A percentile compares a stretch with the other conserved stretches of the same genome.
These are phyloP conservation scores for Calonectria henricotiae DNA, from an alignment of 2,329 filamentous ascomycete genomes.

Conservation along the genomic window DNA sequence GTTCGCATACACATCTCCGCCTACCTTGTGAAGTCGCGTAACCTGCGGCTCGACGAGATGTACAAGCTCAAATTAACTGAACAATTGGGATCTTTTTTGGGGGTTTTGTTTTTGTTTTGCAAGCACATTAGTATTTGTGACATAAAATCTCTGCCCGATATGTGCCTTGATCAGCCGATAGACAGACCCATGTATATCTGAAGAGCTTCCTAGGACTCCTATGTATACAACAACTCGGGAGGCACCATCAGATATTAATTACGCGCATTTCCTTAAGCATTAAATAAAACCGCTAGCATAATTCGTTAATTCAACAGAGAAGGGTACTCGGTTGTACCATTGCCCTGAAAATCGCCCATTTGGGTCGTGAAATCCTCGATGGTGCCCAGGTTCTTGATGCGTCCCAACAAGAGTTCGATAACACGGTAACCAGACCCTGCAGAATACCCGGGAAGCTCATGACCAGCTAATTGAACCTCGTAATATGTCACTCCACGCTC, in stretches of 20 bases:
- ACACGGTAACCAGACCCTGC: conserved; percentile 53
- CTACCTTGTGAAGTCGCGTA: background rate
- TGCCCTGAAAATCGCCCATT: conserved; percentile 44
- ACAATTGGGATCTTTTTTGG: background rate
- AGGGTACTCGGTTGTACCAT: conserved; percentile 25
- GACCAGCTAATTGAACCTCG: conserved; percentile 76
- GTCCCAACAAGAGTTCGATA: conserved; percentile 51
- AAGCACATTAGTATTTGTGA: background rate
- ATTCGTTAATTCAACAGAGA: conserved; percentile 4
- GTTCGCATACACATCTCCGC: background rate
- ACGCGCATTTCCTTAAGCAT: background rate
- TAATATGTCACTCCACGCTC: conserved; percentile 85
- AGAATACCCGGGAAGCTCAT: conserved; percentile 60
- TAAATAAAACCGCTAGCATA: background rate
- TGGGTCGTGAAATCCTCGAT: conserved; percentile 49
- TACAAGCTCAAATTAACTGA: background rate
- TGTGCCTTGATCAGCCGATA: background rate
- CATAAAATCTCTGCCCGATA: background rate
- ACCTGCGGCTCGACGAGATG: background rate
- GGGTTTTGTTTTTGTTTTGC: too few species aligned
- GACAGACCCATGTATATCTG: background rate
- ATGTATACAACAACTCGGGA: background rate
- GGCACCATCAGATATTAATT: background rate
- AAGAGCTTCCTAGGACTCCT: background rate
- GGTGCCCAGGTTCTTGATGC: conserved; percentile 46